phyloP scores from a whole-genome alignment of 345 rosid genomes.

The Syzygium aromaticum region DNA sequence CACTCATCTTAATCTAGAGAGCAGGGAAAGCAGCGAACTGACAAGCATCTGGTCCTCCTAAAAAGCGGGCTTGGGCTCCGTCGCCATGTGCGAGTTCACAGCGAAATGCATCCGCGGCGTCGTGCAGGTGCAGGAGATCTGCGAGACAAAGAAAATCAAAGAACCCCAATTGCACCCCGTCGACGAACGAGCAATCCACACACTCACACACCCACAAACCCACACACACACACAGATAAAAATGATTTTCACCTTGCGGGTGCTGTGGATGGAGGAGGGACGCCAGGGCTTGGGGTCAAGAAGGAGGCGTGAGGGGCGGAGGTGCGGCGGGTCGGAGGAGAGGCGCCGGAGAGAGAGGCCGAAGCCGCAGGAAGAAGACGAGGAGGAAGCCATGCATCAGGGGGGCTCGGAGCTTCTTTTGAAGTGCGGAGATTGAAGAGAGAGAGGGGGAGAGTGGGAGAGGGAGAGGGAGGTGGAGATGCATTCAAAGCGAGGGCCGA shows the following conservation, averaged over 20 bases:
- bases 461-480: too few relatives aligned
- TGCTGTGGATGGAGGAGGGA: neutral
- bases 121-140: conserved; percentile 33
- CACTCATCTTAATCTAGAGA: neutral
- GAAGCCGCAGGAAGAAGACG: neutral
- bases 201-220: neutral
- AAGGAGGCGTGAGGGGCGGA: neutral
- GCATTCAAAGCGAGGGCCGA: too few relatives aligned
- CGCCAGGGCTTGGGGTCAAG: neutral
- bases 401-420: too few relatives aligned
- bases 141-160: neutral
- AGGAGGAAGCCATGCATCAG: neutral
- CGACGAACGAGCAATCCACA: neutral
- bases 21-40: conserved; percentile 7
- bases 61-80: conserved; percentile 42
- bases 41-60: conserved; percentile 77
- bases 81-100: conserved; percentile 47
- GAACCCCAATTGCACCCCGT: neutral
- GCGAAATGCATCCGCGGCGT: conserved; percentile 27
- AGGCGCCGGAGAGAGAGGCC: neutral
- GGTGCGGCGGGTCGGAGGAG: neutral
- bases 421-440: too few relatives aligned
- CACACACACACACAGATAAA: too few relatives aligned
- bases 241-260: neutral
- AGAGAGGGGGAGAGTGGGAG: too few relatives aligned